phyloP scores from a whole-genome alignment of 805 yeast species.

The Wickerhamomyces pijperi region DNA sequence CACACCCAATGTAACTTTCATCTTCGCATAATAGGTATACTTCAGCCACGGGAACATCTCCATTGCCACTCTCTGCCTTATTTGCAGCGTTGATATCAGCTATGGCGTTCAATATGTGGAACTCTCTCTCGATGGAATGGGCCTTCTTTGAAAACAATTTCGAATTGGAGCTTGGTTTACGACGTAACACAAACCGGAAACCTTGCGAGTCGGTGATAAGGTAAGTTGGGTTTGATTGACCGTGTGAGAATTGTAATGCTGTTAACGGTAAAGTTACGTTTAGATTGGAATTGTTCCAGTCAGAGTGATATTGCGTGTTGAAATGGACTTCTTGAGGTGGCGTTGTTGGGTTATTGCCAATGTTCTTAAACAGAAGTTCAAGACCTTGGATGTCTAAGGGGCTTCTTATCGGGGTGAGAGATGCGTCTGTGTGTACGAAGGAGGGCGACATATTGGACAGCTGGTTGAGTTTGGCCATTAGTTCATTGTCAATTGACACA shows the following conservation, averaged over 20 bases:
- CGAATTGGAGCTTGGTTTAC: conserved; percentile 42
- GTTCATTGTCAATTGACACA: no score
- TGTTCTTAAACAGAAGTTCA: not conserved
- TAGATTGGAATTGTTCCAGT: not conserved
- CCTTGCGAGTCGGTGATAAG: conserved; percentile 30
- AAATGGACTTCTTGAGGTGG: not conserved
- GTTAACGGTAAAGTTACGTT: conserved; percentile 18
- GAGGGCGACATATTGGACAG: no score
- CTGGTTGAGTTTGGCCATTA: no score
- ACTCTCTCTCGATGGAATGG: conserved; percentile 55
- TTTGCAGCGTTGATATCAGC: conserved; percentile 14
- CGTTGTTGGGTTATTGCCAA: not conserved
- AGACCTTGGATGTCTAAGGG: not conserved
- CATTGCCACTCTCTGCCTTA: conserved; percentile 3
- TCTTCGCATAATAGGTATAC: conserved; percentile 46
- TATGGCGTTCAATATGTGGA: conserved; percentile 33
- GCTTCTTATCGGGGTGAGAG: not conserved
- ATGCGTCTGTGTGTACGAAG: not conserved
- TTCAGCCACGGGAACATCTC: conserved; percentile 41
- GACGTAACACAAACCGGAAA: conserved; percentile 35
- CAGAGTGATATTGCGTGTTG: not conserved
- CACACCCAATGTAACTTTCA: conserved; percentile 39
- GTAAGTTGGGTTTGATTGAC: conserved; percentile 58
- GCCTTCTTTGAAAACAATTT: conserved; percentile 43
- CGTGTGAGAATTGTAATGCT: conserved; percentile 45